A percentile compares a stretch with the other conserved stretches of the same genome.
Evolutionary conservation across 306 rosid genomes (phyloP).

Genomic region (Psophocarpus tetragonolobus): DNA sequence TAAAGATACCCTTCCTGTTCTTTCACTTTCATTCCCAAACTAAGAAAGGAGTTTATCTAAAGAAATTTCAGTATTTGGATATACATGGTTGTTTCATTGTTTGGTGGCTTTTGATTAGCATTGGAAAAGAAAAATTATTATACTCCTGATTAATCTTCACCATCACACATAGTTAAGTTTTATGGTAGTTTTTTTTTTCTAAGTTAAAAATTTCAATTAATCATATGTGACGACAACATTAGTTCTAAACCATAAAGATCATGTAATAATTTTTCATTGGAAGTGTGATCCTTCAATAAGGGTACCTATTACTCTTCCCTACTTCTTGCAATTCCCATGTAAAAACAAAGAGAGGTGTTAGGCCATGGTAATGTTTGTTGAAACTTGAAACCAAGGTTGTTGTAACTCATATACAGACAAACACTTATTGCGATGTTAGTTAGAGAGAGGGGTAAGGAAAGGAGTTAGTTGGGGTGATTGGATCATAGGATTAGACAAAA

Average conservation of each 20-base stretch:
- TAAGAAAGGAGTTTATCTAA: not conserved
- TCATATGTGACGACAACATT: not conserved
- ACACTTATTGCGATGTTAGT: not conserved
- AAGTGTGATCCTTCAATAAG: not conserved
- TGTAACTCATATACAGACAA: not conserved
- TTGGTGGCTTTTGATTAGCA: not conserved
- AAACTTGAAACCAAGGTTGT: conserved; percentile 10
- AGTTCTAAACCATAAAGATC: not conserved
- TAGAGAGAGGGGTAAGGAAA: not conserved
- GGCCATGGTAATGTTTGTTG: not conserved
- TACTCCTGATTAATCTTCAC: not conserved
- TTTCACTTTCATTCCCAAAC: not conserved
- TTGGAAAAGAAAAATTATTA: not conserved
- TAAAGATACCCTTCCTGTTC: conserved; percentile 8
- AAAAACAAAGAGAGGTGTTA: conserved; percentile 5
- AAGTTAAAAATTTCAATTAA: not conserved
- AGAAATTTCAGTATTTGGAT: not conserved
- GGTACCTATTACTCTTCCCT: not conserved
- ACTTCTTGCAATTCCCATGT: not conserved
- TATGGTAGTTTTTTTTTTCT: not conserved
- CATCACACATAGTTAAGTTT: not conserved
- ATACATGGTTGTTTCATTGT: not conserved
- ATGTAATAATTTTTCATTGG: not conserved
- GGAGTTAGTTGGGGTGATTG: not conserved
- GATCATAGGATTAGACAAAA: conserved; percentile 13